Percentiles rank a stretch among this genome's conserved stretches.
phyloP scores from a whole-genome alignment of 2,329 filamentous ascomycete genomes.

The Amauroascus verrucosus region DNA sequence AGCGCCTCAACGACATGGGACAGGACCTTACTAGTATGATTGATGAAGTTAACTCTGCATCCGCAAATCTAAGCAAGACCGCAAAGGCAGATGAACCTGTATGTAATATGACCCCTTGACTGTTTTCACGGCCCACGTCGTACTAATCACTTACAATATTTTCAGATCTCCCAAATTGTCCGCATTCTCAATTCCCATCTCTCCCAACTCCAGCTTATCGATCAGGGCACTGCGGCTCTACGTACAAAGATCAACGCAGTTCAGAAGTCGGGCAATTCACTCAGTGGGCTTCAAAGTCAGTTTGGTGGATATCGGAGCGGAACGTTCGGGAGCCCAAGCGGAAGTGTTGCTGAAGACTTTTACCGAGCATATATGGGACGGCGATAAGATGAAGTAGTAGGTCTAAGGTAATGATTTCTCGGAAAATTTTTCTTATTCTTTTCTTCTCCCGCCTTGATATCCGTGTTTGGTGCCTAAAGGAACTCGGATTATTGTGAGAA shows the following conservation, averaged over 20 bases:
- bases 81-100: slow-evolving; percentile 80
- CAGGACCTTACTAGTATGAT: slow-evolving; percentile 93
- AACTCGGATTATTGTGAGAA: background rate
- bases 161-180: slow-evolving; percentile 83
- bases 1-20: slow-evolving; percentile 85
- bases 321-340: slow-evolving; percentile 26
- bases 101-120: slow-evolving; percentile 37
- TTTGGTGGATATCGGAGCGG: slow-evolving; percentile 26
- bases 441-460: slow-evolving; percentile 3
- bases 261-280: slow-evolving; percentile 61
- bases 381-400: slow-evolving; percentile 30
- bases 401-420: background rate
- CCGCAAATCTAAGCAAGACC: slow-evolving; percentile 78
- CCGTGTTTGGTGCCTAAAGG: background rate
- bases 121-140: background rate
- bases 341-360: slow-evolving; percentile 70
- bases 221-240: slow-evolving; percentile 68
- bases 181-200: slow-evolving; percentile 90
- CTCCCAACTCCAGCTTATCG: slow-evolving; percentile 84
- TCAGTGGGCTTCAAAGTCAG: slow-evolving; percentile 36
- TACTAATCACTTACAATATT: background rate
- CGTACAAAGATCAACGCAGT: slow-evolving; percentile 73
- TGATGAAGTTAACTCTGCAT: slow-evolving; percentile 91
- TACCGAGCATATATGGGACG: slow-evolving; percentile 78
- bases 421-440: background rate